Conservation (phyloP, 306 rosid genomes). For the Hippophae gyantsensis region DNA sequence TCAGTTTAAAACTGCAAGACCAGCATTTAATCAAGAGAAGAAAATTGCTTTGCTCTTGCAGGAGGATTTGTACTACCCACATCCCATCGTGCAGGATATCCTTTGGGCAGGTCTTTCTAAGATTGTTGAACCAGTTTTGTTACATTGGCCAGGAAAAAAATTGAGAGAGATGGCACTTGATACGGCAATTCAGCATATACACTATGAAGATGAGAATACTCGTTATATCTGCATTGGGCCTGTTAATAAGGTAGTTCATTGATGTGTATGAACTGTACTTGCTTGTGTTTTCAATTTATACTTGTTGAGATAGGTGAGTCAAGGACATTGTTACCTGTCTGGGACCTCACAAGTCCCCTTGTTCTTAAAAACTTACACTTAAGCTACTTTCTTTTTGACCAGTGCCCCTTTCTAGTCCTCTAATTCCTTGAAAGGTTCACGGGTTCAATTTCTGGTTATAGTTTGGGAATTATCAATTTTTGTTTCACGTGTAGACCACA, state of each 20-base stretch:
- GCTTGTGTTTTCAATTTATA: conserved; percentile 7
- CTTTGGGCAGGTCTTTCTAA: conserved; percentile 78
- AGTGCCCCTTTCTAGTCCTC: too few relatives aligned
- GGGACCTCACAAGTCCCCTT: not conserved
- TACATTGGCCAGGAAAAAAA: conserved; percentile 82
- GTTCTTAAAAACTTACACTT: not conserved
- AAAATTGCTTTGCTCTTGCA: conserved; percentile 27
- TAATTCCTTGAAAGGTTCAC: too few relatives aligned
- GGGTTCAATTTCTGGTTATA: too few relatives aligned
- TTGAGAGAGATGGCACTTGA: conserved; percentile 69
- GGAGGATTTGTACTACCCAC: conserved; percentile 94
- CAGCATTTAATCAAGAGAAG: conserved; percentile 9
- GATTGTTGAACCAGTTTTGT: conserved; percentile 56
- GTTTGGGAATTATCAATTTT: too few relatives aligned
- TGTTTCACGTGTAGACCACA: too few relatives aligned
- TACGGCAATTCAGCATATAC: conserved; percentile 63
- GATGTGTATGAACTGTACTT: conserved; percentile 1
- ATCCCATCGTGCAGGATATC: conserved; percentile 71
- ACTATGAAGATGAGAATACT: conserved; percentile 92
- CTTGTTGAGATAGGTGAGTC: conserved; percentile 7
- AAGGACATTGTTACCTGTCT: too few relatives aligned
- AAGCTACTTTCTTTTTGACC: too few relatives aligned
- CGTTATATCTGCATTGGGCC: conserved; percentile 93
- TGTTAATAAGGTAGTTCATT: conserved; percentile 68
- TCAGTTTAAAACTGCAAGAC: too few relatives aligned